Conservation (phyloP, 2,329 filamentous ascomycete genomes). For the Cordyceps farinosa region DNA sequence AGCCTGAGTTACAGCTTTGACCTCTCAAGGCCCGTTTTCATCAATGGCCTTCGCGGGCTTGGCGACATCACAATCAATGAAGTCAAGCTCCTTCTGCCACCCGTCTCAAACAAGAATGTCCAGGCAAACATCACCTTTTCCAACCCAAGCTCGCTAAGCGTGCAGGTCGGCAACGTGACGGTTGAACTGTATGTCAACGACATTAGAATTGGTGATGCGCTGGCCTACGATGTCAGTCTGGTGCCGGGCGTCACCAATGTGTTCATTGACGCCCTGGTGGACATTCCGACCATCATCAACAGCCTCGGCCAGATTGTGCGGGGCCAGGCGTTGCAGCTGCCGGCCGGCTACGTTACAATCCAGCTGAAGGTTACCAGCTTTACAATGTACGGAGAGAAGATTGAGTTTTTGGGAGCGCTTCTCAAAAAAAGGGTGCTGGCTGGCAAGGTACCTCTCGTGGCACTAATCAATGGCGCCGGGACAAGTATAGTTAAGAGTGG, state of each 20-base stretch:
- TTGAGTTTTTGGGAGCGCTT: constrained; percentile 4
- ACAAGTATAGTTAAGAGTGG: constrained; percentile 4
- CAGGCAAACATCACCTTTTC: constrained; percentile 3
- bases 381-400: constrained; percentile 9
- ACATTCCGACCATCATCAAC: not conserved
- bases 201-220: not conserved
- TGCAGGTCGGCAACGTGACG: constrained; percentile 9
- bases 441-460: not conserved
- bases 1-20: not conserved
- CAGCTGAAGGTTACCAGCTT: not conserved
- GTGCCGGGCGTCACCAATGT: constrained; percentile 2
- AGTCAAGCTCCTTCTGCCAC: not conserved
- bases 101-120: constrained; percentile 3
- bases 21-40: not conserved
- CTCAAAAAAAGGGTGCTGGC: not conserved
- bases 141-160: constrained; percentile 9
- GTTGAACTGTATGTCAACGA: not conserved
- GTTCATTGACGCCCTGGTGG: constrained; percentile 1
- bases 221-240: constrained; percentile 4
- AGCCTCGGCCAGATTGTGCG: not conserved
- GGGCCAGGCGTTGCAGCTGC: not conserved
- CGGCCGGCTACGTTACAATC: not conserved
- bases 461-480: constrained; percentile 5
- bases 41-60: constrained; percentile 10
- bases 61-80: constrained; percentile 1